Conservation (phyloP, 345 rosid species). For the Sonneratia caseolaris region DNA sequence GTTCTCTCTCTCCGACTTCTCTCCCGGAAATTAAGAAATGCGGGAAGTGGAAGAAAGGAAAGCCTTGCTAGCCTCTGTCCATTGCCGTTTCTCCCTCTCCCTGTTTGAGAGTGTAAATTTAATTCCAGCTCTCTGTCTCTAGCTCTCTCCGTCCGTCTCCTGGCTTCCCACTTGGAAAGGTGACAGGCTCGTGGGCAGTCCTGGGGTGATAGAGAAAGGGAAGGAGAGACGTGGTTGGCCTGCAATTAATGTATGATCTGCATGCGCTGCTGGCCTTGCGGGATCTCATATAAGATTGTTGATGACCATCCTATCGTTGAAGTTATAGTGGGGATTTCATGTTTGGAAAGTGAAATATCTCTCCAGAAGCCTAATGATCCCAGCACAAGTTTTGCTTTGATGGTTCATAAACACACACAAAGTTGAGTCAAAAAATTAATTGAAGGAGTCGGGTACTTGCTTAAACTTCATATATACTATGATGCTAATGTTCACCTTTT, state of each 20-base stretch:
- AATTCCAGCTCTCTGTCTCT: neutral
- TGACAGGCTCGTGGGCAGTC: neutral
- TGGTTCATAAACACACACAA: neutral
- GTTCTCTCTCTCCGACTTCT: too few species aligned
- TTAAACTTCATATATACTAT: neutral
- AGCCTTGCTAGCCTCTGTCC: neutral
- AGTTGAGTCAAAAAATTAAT: too few species aligned
- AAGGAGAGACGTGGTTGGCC: conserved; percentile 7
- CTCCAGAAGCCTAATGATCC: neutral
- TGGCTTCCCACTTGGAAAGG: neutral
- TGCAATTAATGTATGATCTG: neutral
- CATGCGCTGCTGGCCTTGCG: neutral
- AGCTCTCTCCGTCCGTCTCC: neutral
- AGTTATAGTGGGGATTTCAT: neutral
- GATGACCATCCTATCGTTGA: neutral
- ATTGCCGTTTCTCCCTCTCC: neutral
- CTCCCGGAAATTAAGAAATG: neutral
- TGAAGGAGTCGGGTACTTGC: neutral
- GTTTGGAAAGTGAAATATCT: neutral
- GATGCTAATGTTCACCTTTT: neutral
- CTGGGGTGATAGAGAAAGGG: neutral
- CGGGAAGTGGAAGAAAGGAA: neutral
- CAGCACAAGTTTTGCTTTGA: neutral
- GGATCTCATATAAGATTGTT: neutral
- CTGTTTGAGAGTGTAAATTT: neutral